A percentile compares a stretch with the other conserved stretches of the same genome.
These are phyloP conservation scores for Barnettozyma sp. DNA, from an alignment of 805 yeast species.

Conservation along the genomic window DNA sequence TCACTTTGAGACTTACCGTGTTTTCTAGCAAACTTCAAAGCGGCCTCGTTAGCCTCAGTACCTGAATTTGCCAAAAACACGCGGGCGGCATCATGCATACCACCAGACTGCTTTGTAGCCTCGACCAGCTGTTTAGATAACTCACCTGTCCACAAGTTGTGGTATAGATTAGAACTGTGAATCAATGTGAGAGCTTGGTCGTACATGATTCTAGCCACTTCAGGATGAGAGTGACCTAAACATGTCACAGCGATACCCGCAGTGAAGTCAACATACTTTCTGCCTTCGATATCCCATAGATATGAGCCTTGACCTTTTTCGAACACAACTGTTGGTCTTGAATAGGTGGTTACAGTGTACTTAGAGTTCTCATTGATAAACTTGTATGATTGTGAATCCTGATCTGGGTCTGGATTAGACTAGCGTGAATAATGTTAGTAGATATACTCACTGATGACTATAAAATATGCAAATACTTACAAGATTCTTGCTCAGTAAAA, in stretches of 20 bases:
- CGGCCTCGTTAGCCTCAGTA: slow-evolving; percentile 77
- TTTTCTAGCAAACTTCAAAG: slow-evolving; percentile 74
- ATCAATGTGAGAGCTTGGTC: slow-evolving; percentile 69
- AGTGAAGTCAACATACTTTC: slow-evolving; percentile 79
- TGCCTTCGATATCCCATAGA: slow-evolving; percentile 73
- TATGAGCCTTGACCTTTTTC: slow-evolving; percentile 77
- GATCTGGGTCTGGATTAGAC: slow-evolving; percentile 13
- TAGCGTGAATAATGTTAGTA: slow-evolving; percentile 2
- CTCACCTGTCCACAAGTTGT: slow-evolving; percentile 78
- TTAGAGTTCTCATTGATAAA: slow-evolving; percentile 30
- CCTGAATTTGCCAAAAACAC: slow-evolving; percentile 72
- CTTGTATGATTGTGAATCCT: slow-evolving; percentile 27
- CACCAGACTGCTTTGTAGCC: slow-evolving; percentile 64
- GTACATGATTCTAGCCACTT: slow-evolving; percentile 59
- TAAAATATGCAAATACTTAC: slow-evolving; percentile 5
- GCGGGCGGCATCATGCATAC: slow-evolving; percentile 71
- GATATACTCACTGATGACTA: not conserved
- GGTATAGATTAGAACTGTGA: slow-evolving; percentile 82
- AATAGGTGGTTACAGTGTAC: slow-evolving; percentile 68
- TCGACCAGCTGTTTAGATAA: slow-evolving; percentile 65
- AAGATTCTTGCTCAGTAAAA: slow-evolving; percentile 4
- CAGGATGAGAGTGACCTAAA: slow-evolving; percentile 79
- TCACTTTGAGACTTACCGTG: slow-evolving; percentile 52
- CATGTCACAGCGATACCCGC: slow-evolving; percentile 98
- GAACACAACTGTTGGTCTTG: slow-evolving; percentile 70